A percentile compares a stretch with the other conserved stretches of the same genome.
Evolutionary conservation across 331 rosid genomes (phyloP).

Genomic region (Prunus yedoensis): DNA sequence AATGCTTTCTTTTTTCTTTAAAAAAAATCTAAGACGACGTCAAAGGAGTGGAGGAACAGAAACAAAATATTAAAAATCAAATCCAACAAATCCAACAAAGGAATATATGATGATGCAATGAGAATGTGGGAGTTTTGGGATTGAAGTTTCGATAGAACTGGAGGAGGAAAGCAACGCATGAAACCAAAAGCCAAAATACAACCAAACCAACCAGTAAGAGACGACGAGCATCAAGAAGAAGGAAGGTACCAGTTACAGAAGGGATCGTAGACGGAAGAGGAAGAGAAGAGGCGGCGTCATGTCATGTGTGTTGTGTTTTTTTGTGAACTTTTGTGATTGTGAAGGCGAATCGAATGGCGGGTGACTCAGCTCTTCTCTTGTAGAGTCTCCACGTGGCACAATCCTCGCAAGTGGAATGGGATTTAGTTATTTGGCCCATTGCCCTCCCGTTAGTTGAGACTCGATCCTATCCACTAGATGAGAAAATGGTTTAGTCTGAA

Average conservation of each 20-base stretch:
- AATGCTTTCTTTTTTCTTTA: background rate
- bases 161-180: background rate
- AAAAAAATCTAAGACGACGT: background rate
- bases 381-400: background rate
- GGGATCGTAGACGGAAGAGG: background rate
- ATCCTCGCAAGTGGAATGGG: background rate
- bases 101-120: background rate
- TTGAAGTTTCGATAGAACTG: background rate
- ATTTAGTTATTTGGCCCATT: background rate
- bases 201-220: background rate
- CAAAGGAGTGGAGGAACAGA: background rate
- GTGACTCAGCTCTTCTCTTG: background rate
- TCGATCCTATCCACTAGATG: no score
- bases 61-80: background rate
- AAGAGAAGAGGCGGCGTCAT: conserved; percentile 11
- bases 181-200: background rate
- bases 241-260: background rate
- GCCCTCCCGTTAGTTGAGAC: no score
- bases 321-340: background rate
- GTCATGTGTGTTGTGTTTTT: background rate
- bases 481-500: no score
- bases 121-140: background rate
- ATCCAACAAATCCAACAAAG: background rate
- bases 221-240: background rate
- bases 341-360: background rate